These are phyloP conservation scores for Trametes cinnabarina DNA, from an alignment of 768 basidiomycete genomes.

Conservation along the genomic window DNA sequence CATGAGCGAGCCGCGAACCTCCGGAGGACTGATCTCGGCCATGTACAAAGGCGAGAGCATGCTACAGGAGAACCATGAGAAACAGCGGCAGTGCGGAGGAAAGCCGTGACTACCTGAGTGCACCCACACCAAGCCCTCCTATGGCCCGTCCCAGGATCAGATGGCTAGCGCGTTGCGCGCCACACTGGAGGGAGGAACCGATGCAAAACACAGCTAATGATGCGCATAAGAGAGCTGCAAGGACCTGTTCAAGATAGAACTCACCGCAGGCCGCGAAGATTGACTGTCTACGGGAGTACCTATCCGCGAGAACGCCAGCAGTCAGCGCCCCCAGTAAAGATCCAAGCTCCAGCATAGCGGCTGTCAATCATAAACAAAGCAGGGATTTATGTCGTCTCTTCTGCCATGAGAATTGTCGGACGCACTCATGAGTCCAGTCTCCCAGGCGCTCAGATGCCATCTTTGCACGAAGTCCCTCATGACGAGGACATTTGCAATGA, in stretches of 20 bases:
- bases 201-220: slow-evolving; percentile 62
- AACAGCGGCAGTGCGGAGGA: background rate
- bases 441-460: slow-evolving; percentile 70
- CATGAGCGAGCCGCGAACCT: slow-evolving; percentile 74
- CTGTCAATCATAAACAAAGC: slow-evolving; percentile 33
- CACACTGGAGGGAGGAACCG: slow-evolving; percentile 68
- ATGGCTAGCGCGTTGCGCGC: slow-evolving; percentile 52
- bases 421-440: slow-evolving; percentile 78
- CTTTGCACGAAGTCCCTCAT: slow-evolving; percentile 70
- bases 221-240: no score
- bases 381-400: background rate
- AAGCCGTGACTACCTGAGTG: slow-evolving; percentile 38
- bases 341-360: slow-evolving; percentile 75
- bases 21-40: slow-evolving; percentile 81
- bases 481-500: slow-evolving; percentile 82
- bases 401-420: slow-evolving; percentile 17
- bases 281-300: slow-evolving; percentile 61
- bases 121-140: slow-evolving; percentile 79
- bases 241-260: slow-evolving; percentile 19
- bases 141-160: slow-evolving; percentile 70
- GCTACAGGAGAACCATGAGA: slow-evolving; percentile 34
- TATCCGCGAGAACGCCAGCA: slow-evolving; percentile 68
- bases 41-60: slow-evolving; percentile 83
- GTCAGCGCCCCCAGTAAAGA: slow-evolving; percentile 72
- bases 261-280: slow-evolving; percentile 69